Base-by-base conservation (phyloP, 2,329 filamentous ascomycete genomes). In the Acrodontium crateriforme region DNA sequence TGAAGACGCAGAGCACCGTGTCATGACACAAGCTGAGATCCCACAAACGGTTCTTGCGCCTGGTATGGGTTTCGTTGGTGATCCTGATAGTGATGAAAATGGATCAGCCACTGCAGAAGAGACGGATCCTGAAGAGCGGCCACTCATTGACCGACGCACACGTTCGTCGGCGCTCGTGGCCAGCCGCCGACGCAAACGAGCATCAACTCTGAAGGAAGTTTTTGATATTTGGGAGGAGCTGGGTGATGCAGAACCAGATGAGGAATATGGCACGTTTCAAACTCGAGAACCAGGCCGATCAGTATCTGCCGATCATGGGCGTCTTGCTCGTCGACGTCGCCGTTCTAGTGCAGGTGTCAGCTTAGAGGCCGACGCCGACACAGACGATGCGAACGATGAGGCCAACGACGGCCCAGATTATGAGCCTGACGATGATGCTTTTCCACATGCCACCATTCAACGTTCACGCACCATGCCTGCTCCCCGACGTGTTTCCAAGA, bases 41-140 rank as follows among this genome's bases (percentile, higher is more conserved):
- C 58, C 62, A n/a, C 54, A 70, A 49, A 82, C 78, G 1, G 73
- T 74, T 1, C 65, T 94, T 12, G 73, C 82, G 1, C 84, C 85
- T 2, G 84, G 84, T 4, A 67, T 94, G 32, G 84, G 82, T 16
- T 68, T 52, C 25, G 44, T 50, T 13, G 48, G 39, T 14, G 49
- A 51, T 19, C 47, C 46, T 12, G 42, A 46, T 19, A 41, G 35
- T 7, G 41, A 46, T 25, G 41, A 46, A 9, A 37, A 34, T 3
- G 41, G 34, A 11, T 37, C 38, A 3, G 35, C 37, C 3, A 39
- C 39, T 1, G 40, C 34, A 9, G 31, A 34, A 12, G 36, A 37
- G 8, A 28, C 31, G 10, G 35, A 34, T 6, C 18, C 29, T 5
- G 24, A 23, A 13, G 18, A 24, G 16, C 24, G 23, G 15, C 32